Percentiles rank a stretch among this genome's conserved stretches.
phyloP scores from a whole-genome alignment of 371 early-diverging fungal species.

The Zychaea mexicana region DNA sequence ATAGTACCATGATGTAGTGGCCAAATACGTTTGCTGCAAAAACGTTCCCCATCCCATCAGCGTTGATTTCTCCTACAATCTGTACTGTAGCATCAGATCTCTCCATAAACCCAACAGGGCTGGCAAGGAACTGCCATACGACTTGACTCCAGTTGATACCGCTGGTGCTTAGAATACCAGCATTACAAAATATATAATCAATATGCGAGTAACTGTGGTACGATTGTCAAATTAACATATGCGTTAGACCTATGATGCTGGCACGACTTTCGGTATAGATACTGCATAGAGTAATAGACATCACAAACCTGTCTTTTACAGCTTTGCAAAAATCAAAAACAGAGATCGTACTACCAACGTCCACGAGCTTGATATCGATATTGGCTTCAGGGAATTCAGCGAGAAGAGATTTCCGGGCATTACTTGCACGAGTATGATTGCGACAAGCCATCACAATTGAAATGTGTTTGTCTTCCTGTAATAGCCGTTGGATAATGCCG shows the following conservation, averaged over 20 bases:
- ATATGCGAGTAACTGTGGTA: conserved; percentile 56
- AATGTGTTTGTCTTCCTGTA: conserved; percentile 21
- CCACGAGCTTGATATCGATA: conserved; percentile 53
- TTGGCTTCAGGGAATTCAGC: conserved; percentile 38
- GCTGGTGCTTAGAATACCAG: conserved; percentile 70
- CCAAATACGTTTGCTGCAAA: conserved; percentile 90
- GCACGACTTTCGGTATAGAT: no score
- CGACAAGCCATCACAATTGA: conserved; percentile 80
- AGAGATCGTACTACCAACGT: conserved; percentile 54
- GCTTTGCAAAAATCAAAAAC: conserved; percentile 37
- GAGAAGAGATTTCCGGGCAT: conserved; percentile 58
- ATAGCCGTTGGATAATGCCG: conserved; percentile 68
- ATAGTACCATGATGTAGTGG: conserved; percentile 79
- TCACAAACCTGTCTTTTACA: conserved; percentile 26
- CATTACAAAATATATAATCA: conserved; percentile 80
- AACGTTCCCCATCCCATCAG: conserved; percentile 74
- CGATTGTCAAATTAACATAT: no score
- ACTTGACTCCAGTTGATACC: conserved; percentile 55
- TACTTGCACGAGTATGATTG: conserved; percentile 57
- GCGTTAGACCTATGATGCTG: no score
- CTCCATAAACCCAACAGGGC: conserved; percentile 64
- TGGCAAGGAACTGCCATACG: conserved; percentile 48
- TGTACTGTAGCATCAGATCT: conserved; percentile 73
- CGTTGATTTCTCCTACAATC: conserved; percentile 54
- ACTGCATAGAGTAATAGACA: neutral